Conservation (phyloP, 1,284 basidiomycete species). For the Marasmius tenuissimus region DNA sequence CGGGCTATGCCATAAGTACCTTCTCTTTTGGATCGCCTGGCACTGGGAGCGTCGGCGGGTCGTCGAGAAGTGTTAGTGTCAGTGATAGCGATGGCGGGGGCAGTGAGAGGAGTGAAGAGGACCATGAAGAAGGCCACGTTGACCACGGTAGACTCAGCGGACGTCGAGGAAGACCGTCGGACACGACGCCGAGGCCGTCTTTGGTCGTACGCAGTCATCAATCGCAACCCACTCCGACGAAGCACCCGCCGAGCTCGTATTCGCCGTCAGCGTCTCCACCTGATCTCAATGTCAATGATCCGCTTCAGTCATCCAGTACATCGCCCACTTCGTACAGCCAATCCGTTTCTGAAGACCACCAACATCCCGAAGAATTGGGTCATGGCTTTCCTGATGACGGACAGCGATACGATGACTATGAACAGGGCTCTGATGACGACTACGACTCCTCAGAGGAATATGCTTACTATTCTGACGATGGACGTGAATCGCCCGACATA, state of each 20-base stretch:
- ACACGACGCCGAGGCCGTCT: conserved; percentile 1
- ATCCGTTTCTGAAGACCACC: not conserved
- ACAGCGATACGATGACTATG: not conserved
- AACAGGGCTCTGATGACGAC: not conserved
- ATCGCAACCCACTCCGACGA: not conserved
- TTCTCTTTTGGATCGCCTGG: conserved; percentile 2
- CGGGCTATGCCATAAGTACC: not conserved
- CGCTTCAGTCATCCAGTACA: too few relatives aligned
- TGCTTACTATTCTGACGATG: not conserved
- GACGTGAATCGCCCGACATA: not conserved
- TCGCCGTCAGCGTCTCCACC: not conserved
- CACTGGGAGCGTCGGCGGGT: not conserved
- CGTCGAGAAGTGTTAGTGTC: not conserved
- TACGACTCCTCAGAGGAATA: not conserved
- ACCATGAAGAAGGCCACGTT: not conserved
- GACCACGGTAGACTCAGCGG: not conserved
- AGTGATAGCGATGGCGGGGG: not conserved
- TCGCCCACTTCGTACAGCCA: not conserved
- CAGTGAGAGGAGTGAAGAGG: not conserved
- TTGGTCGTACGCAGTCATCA: not conserved
- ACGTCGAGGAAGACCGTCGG: not conserved
- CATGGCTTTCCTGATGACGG: too few relatives aligned
- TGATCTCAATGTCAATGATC: not conserved
- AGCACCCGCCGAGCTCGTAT: not conserved
- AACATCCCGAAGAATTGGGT: not conserved